phyloP scores from a whole-genome alignment of 2,329 filamentous ascomycete species.

The Coccinonectria pachysandricola region DNA sequence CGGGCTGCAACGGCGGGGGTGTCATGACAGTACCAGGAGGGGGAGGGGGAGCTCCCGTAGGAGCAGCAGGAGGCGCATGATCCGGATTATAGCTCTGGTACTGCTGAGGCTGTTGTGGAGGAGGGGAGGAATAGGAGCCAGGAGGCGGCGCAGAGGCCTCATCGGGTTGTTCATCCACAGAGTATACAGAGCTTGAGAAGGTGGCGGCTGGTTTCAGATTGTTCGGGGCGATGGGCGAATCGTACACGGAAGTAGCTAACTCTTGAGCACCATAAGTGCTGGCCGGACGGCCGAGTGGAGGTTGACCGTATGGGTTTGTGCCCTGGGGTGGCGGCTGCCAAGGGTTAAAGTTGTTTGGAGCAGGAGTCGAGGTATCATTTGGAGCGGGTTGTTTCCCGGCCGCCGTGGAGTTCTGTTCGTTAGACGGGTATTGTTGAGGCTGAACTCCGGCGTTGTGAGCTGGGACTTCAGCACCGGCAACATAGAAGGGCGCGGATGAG shows the following conservation, averaged over 20 bases:
- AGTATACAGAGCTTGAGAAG: conserved; percentile 38
- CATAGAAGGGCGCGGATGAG: conserved; percentile 53
- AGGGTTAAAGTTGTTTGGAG: conserved; percentile 29
- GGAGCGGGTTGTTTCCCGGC: conserved; percentile 38
- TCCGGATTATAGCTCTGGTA: conserved; percentile 34
- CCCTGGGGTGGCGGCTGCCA: conserved; percentile 29
- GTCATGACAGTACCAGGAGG: conserved; percentile 22
- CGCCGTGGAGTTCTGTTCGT: conserved; percentile 37
- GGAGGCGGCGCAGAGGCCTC: conserved; percentile 20
- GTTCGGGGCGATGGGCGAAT: conserved; percentile 55
- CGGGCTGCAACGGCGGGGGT: conserved; percentile 34
- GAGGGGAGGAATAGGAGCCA: conserved; percentile 19
- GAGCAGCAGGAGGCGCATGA: conserved; percentile 32
- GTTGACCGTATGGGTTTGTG: conserved; percentile 32
- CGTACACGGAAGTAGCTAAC: conserved; percentile 66
- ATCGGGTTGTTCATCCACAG: conserved; percentile 33
- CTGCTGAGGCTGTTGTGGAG: conserved; percentile 24
- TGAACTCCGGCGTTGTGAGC: conserved; percentile 19
- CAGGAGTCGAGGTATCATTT: conserved; percentile 42
- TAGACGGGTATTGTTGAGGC: conserved; percentile 39
- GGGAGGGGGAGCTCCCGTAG: conserved; percentile 22
- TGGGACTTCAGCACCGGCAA: conserved; percentile 47
- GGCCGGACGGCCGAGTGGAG: conserved; percentile 40
- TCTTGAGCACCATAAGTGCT: conserved; percentile 68
- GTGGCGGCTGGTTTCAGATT: conserved; percentile 33